Conservation (phyloP, 192 early-diverging fungal genomes). For the Chytriomyces hyalinus region DNA sequence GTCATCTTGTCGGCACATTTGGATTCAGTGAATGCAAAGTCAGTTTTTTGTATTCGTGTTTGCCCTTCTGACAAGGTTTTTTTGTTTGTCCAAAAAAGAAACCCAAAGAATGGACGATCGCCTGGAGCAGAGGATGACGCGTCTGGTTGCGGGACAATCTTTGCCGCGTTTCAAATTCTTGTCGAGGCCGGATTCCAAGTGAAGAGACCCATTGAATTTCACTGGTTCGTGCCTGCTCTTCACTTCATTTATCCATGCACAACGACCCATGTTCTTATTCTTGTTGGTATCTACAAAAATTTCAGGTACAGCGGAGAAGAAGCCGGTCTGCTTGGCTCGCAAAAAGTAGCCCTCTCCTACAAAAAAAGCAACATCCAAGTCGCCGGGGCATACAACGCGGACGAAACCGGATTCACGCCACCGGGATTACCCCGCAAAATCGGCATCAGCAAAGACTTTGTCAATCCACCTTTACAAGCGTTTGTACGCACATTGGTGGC, state of each 20-base stretch:
- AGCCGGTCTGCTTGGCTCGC: slow-evolving; percentile 83
- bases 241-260: no score
- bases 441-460: slow-evolving; percentile 79
- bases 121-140: slow-evolving; percentile 87
- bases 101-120: slow-evolving; percentile 56
- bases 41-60: slow-evolving; percentile 61
- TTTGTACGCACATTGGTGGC: slow-evolving; percentile 60
- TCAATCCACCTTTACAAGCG: slow-evolving; percentile 55
- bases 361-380: slow-evolving; percentile 61
- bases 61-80: slow-evolving; percentile 73
- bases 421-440: slow-evolving; percentile 49
- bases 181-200: slow-evolving; percentile 67
- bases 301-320: slow-evolving; percentile 80
- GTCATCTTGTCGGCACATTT: slow-evolving; percentile 91
- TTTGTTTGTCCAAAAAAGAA: not conserved
- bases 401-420: slow-evolving; percentile 86
- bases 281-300: not conserved
- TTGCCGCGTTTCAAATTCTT: slow-evolving; percentile 76
- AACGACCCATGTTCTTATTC: slow-evolving; percentile 14
- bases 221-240: slow-evolving; percentile 54
- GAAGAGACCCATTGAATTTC: slow-evolving; percentile 82
- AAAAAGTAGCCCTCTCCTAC: slow-evolving; percentile 75
- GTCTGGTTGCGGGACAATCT: slow-evolving; percentile 81
- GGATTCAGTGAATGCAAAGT: slow-evolving; percentile 73
- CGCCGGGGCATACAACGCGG: slow-evolving; percentile 71